phyloP scores from a whole-genome alignment of 2,329 filamentous ascomycete genomes.

The Penicillium sp. region DNA sequence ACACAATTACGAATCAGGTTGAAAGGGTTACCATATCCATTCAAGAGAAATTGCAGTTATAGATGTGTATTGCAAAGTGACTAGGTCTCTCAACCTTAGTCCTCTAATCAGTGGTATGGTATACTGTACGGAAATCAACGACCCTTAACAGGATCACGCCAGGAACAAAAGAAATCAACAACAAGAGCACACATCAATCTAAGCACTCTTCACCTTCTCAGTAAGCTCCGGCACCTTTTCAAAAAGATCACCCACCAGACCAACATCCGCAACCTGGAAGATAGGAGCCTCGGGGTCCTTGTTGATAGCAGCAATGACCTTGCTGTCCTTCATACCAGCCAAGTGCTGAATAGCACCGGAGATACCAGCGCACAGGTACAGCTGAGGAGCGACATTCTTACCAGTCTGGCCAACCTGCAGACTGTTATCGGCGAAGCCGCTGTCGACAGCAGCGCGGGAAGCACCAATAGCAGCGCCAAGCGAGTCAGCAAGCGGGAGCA shows the following conservation, averaged over 20 bases:
- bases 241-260: conserved; percentile 92
- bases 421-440: conserved; percentile 97
- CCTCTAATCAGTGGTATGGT: conserved; percentile 15
- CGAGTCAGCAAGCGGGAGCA: conserved; percentile 88
- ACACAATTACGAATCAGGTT: too few relatives aligned
- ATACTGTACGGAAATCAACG: conserved; percentile 15
- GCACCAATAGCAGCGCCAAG: conserved; percentile 95
- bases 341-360: conserved; percentile 97
- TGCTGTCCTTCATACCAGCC: conserved; percentile 99
- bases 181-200: conserved; percentile 2
- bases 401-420: conserved; percentile 97
- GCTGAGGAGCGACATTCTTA: conserved; percentile 94
- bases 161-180: conserved; percentile 20
- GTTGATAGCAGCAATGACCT: conserved; percentile 98
- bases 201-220: conserved; percentile 69
- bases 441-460: conserved; percentile 92
- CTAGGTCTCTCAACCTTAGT: background rate
- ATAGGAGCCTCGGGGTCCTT: conserved; percentile 97
- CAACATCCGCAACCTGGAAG: conserved; percentile 97
- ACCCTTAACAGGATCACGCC: conserved; percentile 10
- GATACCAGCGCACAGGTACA: conserved; percentile 95
- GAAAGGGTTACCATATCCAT: too few relatives aligned
- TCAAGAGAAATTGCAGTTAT: too few relatives aligned
- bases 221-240: conserved; percentile 95
- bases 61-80: conserved; percentile 9